A percentile compares a stretch with the other conserved stretches of the same genome.
Conservation (phyloP, 106 monocot genomes). For the Chionographis japonica region DNA sequence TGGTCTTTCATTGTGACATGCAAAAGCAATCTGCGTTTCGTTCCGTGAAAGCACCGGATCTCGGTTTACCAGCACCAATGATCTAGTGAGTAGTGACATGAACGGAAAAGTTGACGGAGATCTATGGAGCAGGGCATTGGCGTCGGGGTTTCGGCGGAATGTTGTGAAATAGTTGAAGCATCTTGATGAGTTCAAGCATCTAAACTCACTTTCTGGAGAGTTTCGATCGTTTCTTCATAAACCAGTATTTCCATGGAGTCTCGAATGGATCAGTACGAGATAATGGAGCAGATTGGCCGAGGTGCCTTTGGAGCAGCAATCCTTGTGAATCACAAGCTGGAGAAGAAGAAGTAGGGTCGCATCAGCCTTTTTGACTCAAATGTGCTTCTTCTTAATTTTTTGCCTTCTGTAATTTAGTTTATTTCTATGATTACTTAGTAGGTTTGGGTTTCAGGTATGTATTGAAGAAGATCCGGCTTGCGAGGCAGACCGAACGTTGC, state of each 20-base stretch:
- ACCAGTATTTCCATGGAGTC: conserved; percentile 54
- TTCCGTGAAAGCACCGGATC: too few species aligned
- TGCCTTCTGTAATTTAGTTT: background rate
- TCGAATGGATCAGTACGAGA: conserved; percentile 95
- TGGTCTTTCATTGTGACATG: too few species aligned
- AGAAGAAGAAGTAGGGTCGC: conserved; percentile 70
- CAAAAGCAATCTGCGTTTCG: too few species aligned
- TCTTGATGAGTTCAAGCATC: too few species aligned
- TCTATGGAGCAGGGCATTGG: too few species aligned
- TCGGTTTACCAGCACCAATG: too few species aligned
- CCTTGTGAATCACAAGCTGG: conserved; percentile 92
- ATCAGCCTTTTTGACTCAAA: background rate
- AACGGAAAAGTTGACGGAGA: too few species aligned
- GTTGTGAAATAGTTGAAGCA: too few species aligned
- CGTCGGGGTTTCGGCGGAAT: too few species aligned
- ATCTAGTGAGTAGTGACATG: too few species aligned
- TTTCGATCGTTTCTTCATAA: too few species aligned
- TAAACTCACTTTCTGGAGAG: too few species aligned
- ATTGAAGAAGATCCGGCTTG: conserved; percentile 94
- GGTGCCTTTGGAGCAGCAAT: conserved; percentile 97
- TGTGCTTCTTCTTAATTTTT: background rate
- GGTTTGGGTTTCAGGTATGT: conserved; percentile 63
- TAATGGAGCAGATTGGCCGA: conserved; percentile 99
- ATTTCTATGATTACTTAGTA: background rate
- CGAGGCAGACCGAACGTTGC: conserved; percentile 96